Conservation (phyloP, 2,329 filamentous ascomycete genomes). For the Colletotrichum cuscutae region DNA sequence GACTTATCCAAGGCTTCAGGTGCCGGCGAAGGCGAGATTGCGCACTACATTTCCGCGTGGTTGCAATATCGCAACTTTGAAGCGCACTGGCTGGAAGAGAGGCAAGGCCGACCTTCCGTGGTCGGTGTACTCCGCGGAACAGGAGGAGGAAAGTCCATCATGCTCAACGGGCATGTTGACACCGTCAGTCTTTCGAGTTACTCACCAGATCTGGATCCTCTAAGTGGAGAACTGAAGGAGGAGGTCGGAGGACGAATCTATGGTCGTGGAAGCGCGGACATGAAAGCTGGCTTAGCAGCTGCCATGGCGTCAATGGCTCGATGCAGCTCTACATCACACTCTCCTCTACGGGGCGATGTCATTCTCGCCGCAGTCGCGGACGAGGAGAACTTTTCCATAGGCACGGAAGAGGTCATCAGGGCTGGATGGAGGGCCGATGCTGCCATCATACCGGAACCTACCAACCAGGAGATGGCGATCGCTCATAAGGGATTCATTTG, state of each 20-base stretch:
- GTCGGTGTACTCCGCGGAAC: slow-evolving; percentile 58
- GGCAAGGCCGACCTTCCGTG: slow-evolving; percentile 58
- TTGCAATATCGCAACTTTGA: slow-evolving; percentile 62
- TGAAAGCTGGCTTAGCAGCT: slow-evolving; percentile 63
- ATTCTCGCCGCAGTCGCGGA: slow-evolving; percentile 65
- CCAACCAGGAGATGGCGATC: slow-evolving; percentile 51
- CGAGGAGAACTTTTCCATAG: slow-evolving; percentile 61
- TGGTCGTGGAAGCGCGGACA: slow-evolving; percentile 60
- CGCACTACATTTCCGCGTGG: slow-evolving; percentile 60
- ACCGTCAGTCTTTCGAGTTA: slow-evolving; percentile 61
- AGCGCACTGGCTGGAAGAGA: slow-evolving; percentile 58
- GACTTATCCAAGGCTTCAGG: slow-evolving; percentile 52
- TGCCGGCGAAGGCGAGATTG: slow-evolving; percentile 57
- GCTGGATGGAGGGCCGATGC: slow-evolving; percentile 65
- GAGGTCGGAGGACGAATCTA: slow-evolving; percentile 50
- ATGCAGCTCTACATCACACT: slow-evolving; percentile 42
- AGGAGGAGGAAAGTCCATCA: slow-evolving; percentile 58
- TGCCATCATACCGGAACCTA: slow-evolving; percentile 61
- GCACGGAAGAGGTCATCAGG: slow-evolving; percentile 59
- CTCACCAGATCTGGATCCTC: slow-evolving; percentile 48
- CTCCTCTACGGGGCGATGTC: slow-evolving; percentile 57
- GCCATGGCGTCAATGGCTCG: slow-evolving; percentile 50
- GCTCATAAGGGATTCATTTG: slow-evolving; percentile 63
- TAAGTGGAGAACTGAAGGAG: slow-evolving; percentile 51
- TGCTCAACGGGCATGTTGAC: slow-evolving; percentile 65